These are phyloP conservation scores for Metarhizium robertsii DNA, from an alignment of 2,329 filamentous ascomycete species.

Conservation along the genomic window DNA sequence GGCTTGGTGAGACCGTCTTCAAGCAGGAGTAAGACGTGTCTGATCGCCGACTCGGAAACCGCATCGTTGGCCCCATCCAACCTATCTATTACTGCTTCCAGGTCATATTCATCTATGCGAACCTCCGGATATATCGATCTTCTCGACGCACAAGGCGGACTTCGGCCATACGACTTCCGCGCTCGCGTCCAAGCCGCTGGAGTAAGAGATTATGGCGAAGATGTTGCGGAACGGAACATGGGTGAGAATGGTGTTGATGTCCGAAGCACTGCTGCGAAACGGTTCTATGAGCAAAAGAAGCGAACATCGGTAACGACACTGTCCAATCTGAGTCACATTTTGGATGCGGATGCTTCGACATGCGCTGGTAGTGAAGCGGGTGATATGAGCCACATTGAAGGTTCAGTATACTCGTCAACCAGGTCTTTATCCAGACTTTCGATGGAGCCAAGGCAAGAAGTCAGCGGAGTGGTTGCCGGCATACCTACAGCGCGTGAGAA, in stretches of 20 bases:
- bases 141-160: slow-evolving; percentile 23
- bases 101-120: neutral
- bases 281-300: slow-evolving; percentile 17
- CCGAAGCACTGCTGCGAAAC: slow-evolving; percentile 20
- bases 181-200: slow-evolving; percentile 37
- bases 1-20: neutral
- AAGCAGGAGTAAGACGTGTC: neutral
- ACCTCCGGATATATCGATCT: slow-evolving; percentile 4
- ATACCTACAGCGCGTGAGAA: neutral
- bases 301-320: slow-evolving; percentile 1
- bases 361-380: slow-evolving; percentile 1
- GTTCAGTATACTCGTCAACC: neutral
- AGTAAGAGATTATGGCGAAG: slow-evolving; percentile 45
- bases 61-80: neutral
- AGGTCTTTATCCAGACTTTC: neutral
- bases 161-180: slow-evolving; percentile 36
- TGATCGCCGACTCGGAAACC: neutral
- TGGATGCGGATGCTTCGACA: neutral
- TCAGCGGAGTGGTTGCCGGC: neutral
- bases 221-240: slow-evolving; percentile 50
- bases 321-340: neutral
- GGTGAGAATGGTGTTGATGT: slow-evolving; percentile 24
- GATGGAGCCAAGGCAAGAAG: neutral
- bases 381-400: neutral
- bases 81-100: neutral